phyloP scores from a whole-genome alignment of 257 asterid species.

The Solanum paucissectum region DNA sequence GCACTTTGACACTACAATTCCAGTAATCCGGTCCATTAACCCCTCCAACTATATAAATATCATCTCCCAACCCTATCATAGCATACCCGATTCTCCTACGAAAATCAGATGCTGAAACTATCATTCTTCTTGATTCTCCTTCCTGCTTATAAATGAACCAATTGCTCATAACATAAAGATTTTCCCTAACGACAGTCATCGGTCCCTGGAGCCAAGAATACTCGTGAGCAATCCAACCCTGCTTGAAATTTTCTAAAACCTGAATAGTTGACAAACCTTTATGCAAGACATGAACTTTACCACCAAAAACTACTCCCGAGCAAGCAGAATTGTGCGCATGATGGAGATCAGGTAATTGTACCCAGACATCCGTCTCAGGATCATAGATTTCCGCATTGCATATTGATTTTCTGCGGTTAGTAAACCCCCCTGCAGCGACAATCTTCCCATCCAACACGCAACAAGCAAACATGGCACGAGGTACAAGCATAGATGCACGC shows the following conservation, averaged over 20 bases:
- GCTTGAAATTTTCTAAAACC: slow-evolving; percentile 50
- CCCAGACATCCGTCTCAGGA: slow-evolving; percentile 69
- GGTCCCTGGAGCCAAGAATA: slow-evolving; percentile 94
- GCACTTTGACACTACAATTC: slow-evolving; percentile 63
- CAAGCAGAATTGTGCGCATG: slow-evolving; percentile 82
- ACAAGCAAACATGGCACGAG: slow-evolving; percentile 97
- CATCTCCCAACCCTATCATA: slow-evolving; percentile 78
- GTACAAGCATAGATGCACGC: slow-evolving; percentile 71
- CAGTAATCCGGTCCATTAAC: slow-evolving; percentile 76
- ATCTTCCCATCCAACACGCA: slow-evolving; percentile 82
- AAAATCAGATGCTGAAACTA: slow-evolving; percentile 71
- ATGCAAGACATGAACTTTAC: slow-evolving; percentile 79
- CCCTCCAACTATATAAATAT: slow-evolving; percentile 86
- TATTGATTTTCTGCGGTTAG: slow-evolving; percentile 78
- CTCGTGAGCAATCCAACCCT: slow-evolving; percentile 79
- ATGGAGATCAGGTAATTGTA: slow-evolving; percentile 64
- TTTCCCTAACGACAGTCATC: slow-evolving; percentile 70
- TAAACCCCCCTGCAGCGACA: slow-evolving; percentile 87
- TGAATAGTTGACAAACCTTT: slow-evolving; percentile 88
- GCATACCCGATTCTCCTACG: slow-evolving; percentile 73
- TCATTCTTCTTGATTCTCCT: slow-evolving; percentile 38
- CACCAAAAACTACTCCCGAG: slow-evolving; percentile 65
- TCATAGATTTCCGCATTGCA: slow-evolving; percentile 87
- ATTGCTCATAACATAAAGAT: slow-evolving; percentile 76
- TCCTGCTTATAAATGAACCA: slow-evolving; percentile 76